Evolutionary conservation across 2,329 filamentous ascomycete genomes (phyloP), one percentile per base, ranked within the genome.

Genomic region (Arthroderma sp.): DNA sequence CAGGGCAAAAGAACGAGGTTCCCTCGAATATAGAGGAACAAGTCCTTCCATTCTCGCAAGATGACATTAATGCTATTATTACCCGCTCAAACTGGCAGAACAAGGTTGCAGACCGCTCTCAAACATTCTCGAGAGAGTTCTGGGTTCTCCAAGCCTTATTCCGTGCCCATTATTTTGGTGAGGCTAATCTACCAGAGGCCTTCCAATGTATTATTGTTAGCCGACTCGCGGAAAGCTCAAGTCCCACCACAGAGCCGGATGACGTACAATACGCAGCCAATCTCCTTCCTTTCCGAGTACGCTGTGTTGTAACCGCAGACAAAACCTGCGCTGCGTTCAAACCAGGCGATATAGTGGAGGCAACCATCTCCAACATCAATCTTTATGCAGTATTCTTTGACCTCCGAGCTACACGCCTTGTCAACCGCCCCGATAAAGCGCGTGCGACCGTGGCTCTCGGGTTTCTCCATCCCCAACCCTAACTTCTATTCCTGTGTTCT

Each of bases 121-220:
- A 68, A 13, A 62, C 56, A 3, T 55, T 64, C 62, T 65, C 73
- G 63, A 53, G 66, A 60, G 60, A 68, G 5, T 77, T 76, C 63
- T 85, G 81, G 82, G 66, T 70, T 1, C 65, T 71, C 13, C 74
- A 78, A 65, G 75, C 82, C 1, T 70, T 84, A 39, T 79, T 79
- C 69, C 79, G 82, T 44, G 81, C 80, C 13, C 76, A 78, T 63
- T 76, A 81, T 63, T 82, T 79, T 66, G 71, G 71, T 8, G 77
- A 83, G 63, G 75, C 74, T 9, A 55, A 67, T 1, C 67, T 83
- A 3, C 81, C 81, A 0, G 65, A 74, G 15, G 75, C 72, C 0
- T 77, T 79, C 60, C 63, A 68, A 25, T 73, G 67, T 59, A 53
- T 70, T 23, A 64, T 72, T 63, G 66, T 7, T 68, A 67, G 52